A percentile compares a stretch with the other conserved stretches of the same genome.
phyloP scores from a whole-genome alignment of 2,329 filamentous ascomycete genomes.

The Bipolaris gigantea region DNA sequence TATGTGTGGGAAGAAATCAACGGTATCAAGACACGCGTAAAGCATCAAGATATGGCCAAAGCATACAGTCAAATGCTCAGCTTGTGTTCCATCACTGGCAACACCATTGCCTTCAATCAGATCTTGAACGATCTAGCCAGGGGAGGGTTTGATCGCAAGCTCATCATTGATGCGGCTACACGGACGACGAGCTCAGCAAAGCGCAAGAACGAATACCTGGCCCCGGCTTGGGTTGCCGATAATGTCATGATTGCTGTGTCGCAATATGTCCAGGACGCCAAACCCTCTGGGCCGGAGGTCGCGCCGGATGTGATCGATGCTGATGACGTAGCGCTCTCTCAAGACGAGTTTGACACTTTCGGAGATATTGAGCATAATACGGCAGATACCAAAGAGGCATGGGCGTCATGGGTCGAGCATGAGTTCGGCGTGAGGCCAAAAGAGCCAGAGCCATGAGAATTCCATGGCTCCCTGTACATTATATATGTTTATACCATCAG shows the following conservation, averaged over 20 bases:
- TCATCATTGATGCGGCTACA: conserved; percentile 26
- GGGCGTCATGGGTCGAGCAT: conserved; percentile 34
- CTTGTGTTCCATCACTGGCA: conserved; percentile 36
- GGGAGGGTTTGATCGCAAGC: conserved; percentile 30
- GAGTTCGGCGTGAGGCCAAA: conserved; percentile 31
- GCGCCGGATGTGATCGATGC: conserved; percentile 4
- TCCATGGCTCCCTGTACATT: conserved; percentile 3
- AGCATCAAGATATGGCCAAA: conserved; percentile 26
- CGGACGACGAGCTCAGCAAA: conserved; percentile 18
- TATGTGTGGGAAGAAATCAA: conserved; percentile 50
- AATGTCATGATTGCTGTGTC: conserved; percentile 39
- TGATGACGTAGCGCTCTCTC: conserved; percentile 10
- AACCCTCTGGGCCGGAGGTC: not conserved
- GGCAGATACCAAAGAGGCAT: conserved; percentile 18
- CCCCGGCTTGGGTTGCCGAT: conserved; percentile 38
- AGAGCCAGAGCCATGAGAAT: conserved; percentile 21
- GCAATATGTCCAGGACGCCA: conserved; percentile 24
- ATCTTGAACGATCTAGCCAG: conserved; percentile 32
- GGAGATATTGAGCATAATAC: not conserved
- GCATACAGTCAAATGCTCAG: conserved; percentile 40
- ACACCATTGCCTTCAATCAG: conserved; percentile 38
- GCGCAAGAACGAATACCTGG: conserved; percentile 16
- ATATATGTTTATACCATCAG: conserved; percentile 3
- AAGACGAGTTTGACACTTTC: conserved; percentile 1
- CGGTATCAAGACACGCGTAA: conserved; percentile 30